Evolutionary conservation across 371 early-diverging fungal genomes (phyloP), one percentile per base, ranked within the genome.

Genomic region (Rhizopus arrhizus): DNA sequence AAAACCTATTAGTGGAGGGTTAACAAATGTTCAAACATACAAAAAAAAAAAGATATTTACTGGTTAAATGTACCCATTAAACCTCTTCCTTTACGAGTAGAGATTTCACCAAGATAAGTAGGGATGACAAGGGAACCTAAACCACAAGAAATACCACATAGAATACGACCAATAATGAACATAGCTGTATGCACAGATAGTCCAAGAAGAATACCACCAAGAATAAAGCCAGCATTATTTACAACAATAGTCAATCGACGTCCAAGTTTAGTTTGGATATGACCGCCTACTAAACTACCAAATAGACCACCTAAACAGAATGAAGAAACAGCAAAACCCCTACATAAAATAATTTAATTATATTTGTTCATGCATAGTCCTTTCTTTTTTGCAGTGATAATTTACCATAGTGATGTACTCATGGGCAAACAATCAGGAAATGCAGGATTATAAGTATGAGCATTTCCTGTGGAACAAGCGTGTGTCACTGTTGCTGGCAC

Each of bases 101-200:
- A 75, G 46, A 95, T 83, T 60, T 94, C 93, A 28, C 87, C 86
- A 28, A 95, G 80, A 62, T 95, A 96, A 1, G 87, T 84, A 0
- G 96, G 90, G 2, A 91, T 88, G 8, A 84, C 85, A 29, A 88
- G 88, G 41, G 92, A 87, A n/a, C 88, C 87, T 4, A 90, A 69
- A 29, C 95, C 96, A 35, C 91, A 85, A 1, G 86, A 93, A 45
- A 95, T 59, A 46, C 97, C 97, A 52, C 85, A 77, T 8, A 92
- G 53, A 52, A 95, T 74, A 48, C 96, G 88, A 0, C 94, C 96
- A 50, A 90, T 49, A 34, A 83, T 82, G 52, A 95, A 86, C 75
- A 85, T 83, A 13, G 70, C 79, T n/a, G 74, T 72, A 11, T 83
- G 81, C 0, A 77, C 77, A 16, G 89, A 73, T 13, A 86, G 65